Evolutionary conservation across 306 rosid genomes (phyloP), one percentile per base, ranked within the genome.

Genomic region (Vigna mungo): DNA sequence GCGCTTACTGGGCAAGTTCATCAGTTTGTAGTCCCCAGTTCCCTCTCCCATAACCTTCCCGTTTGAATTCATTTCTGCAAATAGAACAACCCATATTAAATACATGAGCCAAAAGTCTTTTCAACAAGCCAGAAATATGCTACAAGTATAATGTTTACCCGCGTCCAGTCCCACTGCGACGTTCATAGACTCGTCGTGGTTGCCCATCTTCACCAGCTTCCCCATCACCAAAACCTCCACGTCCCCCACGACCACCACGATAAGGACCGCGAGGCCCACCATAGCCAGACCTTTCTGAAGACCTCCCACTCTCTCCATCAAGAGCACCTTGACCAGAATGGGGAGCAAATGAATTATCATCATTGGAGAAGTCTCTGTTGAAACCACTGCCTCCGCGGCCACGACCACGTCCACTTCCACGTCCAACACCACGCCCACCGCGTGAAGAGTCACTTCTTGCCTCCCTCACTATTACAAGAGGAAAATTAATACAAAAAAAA

Each of bases 41-140:
- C 52, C 92, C 97, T 66, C 88, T 87, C 27, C 97, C 97, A 82
- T 85, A 34, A 10, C 97, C 97, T 39, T 89, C 94, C 0, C 91
- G 86, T 68, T 91, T 88, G 74, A 88, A 14, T 68, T 89, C 94
- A 88, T 72, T 85, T 73, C 94, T 91, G 85, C 39, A 51, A 15
- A 84, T 47, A 78, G 13, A 78, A 78, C 55, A 37, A 48, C 17
- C 47, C 11, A 77, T 17, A 21, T 63, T 58, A 9, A 27, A 18
- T n/a, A 60, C 46, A 10, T 4, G 2, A 59, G 36, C 66, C 14
- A 71, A 80, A 17, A 18, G 36, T 32, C 7, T 48, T 41, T 41
- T 3, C 0, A 30, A 20, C 4, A 54, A 52, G 1, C 1, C 2
- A 9, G 30, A 4, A 74, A 5, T 56, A 14, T 17, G 54, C 18